A percentile compares a stretch with the other conserved stretches of the same genome.
Evolutionary conservation across 2,329 filamentous ascomycete genomes (phyloP).

Genomic region (Colletotrichum scovillei): DNA sequence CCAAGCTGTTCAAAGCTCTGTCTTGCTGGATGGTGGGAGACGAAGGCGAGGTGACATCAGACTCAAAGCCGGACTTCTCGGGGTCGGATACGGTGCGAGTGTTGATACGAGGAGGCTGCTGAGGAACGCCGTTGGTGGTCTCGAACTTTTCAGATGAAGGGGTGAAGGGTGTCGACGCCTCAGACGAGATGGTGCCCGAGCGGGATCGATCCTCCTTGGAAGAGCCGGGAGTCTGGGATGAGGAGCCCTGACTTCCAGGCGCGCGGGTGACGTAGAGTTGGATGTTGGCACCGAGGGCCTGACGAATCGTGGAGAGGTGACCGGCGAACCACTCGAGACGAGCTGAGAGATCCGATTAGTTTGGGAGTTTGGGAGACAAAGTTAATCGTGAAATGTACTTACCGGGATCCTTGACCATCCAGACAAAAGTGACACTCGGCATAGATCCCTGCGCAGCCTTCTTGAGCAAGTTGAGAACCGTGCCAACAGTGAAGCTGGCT

Average conservation of each 20-base stretch:
- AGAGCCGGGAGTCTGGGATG: not conserved
- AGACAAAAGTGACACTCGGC: constrained; percentile 51
- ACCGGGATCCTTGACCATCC: constrained; percentile 52
- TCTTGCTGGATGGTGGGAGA: constrained; percentile 20
- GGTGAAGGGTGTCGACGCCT: constrained; percentile 14
- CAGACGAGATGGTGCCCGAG: constrained; percentile 14
- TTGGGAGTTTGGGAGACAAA: constrained; percentile 12
- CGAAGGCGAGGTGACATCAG: constrained; percentile 28
- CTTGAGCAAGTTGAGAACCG: constrained; percentile 50
- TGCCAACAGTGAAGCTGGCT: constrained; percentile 64
- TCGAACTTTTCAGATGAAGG: constrained; percentile 21
- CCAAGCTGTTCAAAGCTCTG: constrained; percentile 10
- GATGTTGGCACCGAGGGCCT: constrained; percentile 44
- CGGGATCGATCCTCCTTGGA: constrained; percentile 9
- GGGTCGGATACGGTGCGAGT: constrained; percentile 33
- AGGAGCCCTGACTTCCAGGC: not conserved
- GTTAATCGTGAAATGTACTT: constrained; percentile 35
- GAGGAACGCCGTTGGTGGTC: not conserved
- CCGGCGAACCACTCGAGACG: constrained; percentile 51
- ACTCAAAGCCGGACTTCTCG: constrained; percentile 39
- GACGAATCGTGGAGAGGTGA: constrained; percentile 47
- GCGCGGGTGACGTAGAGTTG: constrained; percentile 49
- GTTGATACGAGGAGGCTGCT: constrained; percentile 24
- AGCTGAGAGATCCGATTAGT: constrained; percentile 39
- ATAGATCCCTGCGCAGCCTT: constrained; percentile 37